These are phyloP conservation scores for Fusarium sp. DNA, from an alignment of 2,329 filamentous ascomycete species.

Conservation along the genomic window DNA sequence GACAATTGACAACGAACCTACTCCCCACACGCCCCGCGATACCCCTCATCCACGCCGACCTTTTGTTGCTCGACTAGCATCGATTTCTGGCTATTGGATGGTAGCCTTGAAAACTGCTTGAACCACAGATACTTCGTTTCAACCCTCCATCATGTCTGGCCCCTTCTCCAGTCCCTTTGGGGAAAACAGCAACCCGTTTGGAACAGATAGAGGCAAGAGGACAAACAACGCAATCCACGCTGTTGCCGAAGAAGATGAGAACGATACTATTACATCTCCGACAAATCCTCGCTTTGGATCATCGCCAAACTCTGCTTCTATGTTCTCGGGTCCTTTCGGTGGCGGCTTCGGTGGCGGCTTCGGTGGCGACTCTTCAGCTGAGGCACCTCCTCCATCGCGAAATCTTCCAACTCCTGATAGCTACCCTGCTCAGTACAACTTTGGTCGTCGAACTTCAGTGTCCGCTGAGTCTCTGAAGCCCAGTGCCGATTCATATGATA, in stretches of 20 bases:
- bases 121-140: neutral
- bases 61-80: constrained; percentile 73
- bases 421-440: constrained; percentile 93
- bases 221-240: constrained; percentile 58
- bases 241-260: constrained; percentile 87
- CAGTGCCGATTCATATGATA: constrained; percentile 83
- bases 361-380: constrained; percentile 62
- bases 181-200: constrained; percentile 61
- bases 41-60: constrained; percentile 77
- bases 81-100: constrained; percentile 17
- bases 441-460: constrained; percentile 92
- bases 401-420: constrained; percentile 71
- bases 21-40: constrained; percentile 70
- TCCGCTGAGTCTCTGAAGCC: constrained; percentile 97
- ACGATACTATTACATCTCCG: constrained; percentile 80
- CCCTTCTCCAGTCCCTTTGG: constrained; percentile 82
- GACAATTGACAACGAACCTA: constrained; percentile 69
- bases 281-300: constrained; percentile 72
- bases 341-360: constrained; percentile 52
- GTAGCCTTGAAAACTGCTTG: constrained; percentile 12
- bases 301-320: constrained; percentile 51
- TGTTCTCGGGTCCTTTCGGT: constrained; percentile 67
- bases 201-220: constrained; percentile 41
- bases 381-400: constrained; percentile 62
- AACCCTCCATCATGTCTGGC: constrained; percentile 72